Evolutionary conservation across 495 filamentous ascomycete species (phyloP), one percentile per base, ranked within the genome.

Genomic region (Amphirosellinia nigrospora): DNA sequence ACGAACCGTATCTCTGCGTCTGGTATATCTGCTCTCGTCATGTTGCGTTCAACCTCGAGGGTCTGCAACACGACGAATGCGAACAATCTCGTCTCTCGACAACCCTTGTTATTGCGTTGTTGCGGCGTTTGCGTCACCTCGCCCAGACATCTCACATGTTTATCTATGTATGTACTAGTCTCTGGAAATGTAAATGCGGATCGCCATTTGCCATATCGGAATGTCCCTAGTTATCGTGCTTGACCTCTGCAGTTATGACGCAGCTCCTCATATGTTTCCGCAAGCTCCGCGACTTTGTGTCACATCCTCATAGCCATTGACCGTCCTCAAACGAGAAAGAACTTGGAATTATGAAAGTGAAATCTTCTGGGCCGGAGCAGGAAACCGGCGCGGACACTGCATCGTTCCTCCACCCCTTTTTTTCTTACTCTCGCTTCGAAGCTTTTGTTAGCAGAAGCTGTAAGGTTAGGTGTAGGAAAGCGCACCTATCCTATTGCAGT

Each of bases 131-230:
- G 45, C 56, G 46, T 48, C 58, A 62, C 66, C n/a, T 41, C 26
- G 45, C 23, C 26, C 43, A 32, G 7, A n/a, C 1, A 59, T 46
- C 4, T 58, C 16, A 19, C 30, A 39, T 28, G 55, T 48, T 19
- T 68, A 26, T 38, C 55, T 28, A 38, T 8, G 30, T 39, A 56
- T 7, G 39, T 62, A 43, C 50, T 41, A 55, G 55, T 53, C 64
- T 46, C 73, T 69, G 69, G 73, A 76, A 74, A 73, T 69, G 72
- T 48, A 68, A 72, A 71, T 73, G 76, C 75, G 74, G 73, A 76
- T 74, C 76, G 71, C 71, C 71, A 73, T 76, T 75, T 71, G 68
- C 70, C 72, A 73, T 73, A 73, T 76, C 74, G 76, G 76, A 75
- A 77, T 72, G 73, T 74, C 71, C 71, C 71, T 72, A 71, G 71